Evolutionary conservation across 371 early-diverging fungal species (phyloP).

Genomic region (Rhizomucor miehei): DNA sequence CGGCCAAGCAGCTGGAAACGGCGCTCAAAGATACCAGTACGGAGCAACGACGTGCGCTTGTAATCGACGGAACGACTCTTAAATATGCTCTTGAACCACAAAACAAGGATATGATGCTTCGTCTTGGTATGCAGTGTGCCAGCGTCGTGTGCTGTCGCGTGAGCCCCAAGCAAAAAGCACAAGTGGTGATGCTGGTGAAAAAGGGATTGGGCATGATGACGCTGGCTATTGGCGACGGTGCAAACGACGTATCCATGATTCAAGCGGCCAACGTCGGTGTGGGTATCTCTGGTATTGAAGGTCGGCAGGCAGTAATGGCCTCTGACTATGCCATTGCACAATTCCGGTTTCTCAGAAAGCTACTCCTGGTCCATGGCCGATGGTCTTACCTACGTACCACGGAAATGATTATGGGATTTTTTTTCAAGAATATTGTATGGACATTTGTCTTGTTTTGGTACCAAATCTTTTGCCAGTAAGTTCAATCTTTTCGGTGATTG

Average conservation of each 20-base stretch:
- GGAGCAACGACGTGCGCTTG: slow-evolving; percentile 64
- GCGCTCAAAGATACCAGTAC: slow-evolving; percentile 43
- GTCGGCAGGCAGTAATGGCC: slow-evolving; percentile 90
- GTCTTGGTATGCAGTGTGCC: slow-evolving; percentile 65
- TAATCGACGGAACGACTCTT: slow-evolving; percentile 91
- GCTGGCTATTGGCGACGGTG: slow-evolving; percentile 88
- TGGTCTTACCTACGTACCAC: slow-evolving; percentile 83
- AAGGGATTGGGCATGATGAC: slow-evolving; percentile 63
- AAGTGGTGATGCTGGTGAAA: slow-evolving; percentile 64
- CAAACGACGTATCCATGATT: slow-evolving; percentile 95
- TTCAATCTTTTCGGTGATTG: no score
- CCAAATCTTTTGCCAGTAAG: slow-evolving; percentile 76
- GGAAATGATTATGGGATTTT: slow-evolving; percentile 76
- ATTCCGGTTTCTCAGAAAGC: slow-evolving; percentile 72
- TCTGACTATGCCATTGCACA: slow-evolving; percentile 90
- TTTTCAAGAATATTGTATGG: slow-evolving; percentile 82
- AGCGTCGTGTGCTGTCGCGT: slow-evolving; percentile 89
- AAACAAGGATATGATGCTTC: slow-evolving; percentile 55
- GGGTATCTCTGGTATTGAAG: slow-evolving; percentile 93
- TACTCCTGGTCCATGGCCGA: slow-evolving; percentile 81
- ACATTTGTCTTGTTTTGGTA: slow-evolving; percentile 80
- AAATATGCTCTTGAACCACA: slow-evolving; percentile 70
- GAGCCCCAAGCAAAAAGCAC: slow-evolving; percentile 88
- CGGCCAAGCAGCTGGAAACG: slow-evolving; percentile 58
- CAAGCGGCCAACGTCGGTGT: slow-evolving; percentile 89